phyloP scores from a whole-genome alignment of 495 filamentous ascomycete genomes.

The Xylaria venustula region DNA sequence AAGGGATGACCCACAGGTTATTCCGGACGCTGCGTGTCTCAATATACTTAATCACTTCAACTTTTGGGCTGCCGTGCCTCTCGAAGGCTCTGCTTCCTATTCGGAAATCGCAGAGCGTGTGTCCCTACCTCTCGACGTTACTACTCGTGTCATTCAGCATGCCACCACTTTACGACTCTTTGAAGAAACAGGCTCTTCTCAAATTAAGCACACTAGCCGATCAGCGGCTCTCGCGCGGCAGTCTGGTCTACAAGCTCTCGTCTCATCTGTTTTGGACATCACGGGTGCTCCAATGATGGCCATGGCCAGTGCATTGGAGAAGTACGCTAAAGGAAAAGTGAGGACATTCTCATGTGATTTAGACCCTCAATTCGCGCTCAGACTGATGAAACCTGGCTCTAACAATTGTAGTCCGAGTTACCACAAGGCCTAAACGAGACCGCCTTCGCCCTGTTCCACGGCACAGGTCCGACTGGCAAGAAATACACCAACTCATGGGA shows the following conservation, averaged over 20 bases:
- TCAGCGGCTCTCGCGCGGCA: slow-evolving; percentile 28
- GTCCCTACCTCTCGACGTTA: slow-evolving; percentile 26
- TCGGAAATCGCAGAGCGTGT: slow-evolving; percentile 28
- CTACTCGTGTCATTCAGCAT: slow-evolving; percentile 42
- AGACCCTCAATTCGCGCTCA: too few species aligned
- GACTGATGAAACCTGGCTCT: too few species aligned
- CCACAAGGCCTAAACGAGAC: slow-evolving; percentile 28
- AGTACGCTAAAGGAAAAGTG: slow-evolving; percentile 22
- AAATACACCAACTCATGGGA: slow-evolving; percentile 30
- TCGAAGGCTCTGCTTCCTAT: slow-evolving; percentile 35
- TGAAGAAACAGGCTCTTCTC: slow-evolving; percentile 31
- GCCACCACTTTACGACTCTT: slow-evolving; percentile 48
- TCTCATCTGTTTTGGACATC: slow-evolving; percentile 70
- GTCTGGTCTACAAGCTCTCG: slow-evolving; percentile 51
- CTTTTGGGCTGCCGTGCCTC: slow-evolving; percentile 33
- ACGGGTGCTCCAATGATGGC: slow-evolving; percentile 66
- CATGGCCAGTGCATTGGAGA: slow-evolving; percentile 35
- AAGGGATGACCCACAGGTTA: slow-evolving; percentile 1
- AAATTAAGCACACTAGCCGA: slow-evolving; percentile 30
- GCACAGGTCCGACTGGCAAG: slow-evolving; percentile 23
- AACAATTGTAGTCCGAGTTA: slow-evolving; percentile 2
- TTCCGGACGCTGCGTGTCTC: slow-evolving; percentile 26
- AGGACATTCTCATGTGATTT: too few species aligned
- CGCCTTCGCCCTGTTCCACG: slow-evolving; percentile 26
- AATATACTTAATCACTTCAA: slow-evolving; percentile 33